A percentile compares a stretch with the other conserved stretches of the same genome.
Conservation (phyloP, 495 filamentous ascomycete species). For the Daldinia loculata region DNA sequence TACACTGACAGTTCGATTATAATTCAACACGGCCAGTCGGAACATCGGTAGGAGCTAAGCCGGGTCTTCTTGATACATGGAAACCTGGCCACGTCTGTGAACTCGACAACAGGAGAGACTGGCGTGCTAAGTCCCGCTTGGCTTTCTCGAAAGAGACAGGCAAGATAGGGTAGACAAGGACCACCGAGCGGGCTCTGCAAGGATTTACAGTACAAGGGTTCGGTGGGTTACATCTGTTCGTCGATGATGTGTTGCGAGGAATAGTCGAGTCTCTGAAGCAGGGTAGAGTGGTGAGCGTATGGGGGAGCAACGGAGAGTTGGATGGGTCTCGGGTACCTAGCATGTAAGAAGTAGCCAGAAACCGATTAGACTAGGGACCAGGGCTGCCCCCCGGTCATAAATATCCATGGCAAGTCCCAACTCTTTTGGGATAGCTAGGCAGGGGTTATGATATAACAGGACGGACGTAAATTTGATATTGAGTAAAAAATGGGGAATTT, state of each 20-base stretch:
- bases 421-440: conserved; percentile 46
- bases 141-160: conserved; percentile 51
- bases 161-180: conserved; percentile 47
- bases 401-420: conserved; percentile 39
- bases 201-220: conserved; percentile 49
- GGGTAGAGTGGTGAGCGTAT: conserved; percentile 41
- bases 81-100: conserved; percentile 59
- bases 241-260: conserved; percentile 54
- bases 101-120: conserved; percentile 49
- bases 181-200: conserved; percentile 47
- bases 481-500: conserved; percentile 10
- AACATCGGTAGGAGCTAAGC: conserved; percentile 62
- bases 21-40: conserved; percentile 58
- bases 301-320: conserved; percentile 46
- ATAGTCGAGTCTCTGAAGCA: conserved; percentile 36
- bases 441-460: conserved; percentile 49
- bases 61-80: conserved; percentile 57
- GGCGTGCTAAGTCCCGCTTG: conserved; percentile 58
- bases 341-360: conserved; percentile 45
- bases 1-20: conserved; percentile 47
- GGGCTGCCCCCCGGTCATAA: conserved; percentile 44
- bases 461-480: conserved; percentile 45
- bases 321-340: conserved; percentile 44
- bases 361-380: conserved; percentile 43
- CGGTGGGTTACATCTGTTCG: conserved; percentile 56